Percentiles rank a stretch among this genome's conserved stretches.
phyloP scores from a whole-genome alignment of 108 stramenopile species.

The Skeletonema tropicum region DNA sequence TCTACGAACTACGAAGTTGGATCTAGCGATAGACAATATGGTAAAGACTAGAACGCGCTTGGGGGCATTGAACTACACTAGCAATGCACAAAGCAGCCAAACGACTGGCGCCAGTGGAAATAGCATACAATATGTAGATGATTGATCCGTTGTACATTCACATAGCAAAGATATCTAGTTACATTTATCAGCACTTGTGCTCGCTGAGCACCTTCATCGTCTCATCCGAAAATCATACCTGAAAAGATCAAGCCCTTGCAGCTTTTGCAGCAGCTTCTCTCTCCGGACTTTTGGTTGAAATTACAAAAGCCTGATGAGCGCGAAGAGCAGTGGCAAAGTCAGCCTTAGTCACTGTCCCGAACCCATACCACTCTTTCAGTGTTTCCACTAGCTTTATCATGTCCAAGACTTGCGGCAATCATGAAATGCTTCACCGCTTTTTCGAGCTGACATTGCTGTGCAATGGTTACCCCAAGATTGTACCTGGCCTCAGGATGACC shows the following conservation, averaged over 20 bases:
- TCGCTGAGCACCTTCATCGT: too few relatives aligned
- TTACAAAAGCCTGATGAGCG: not conserved
- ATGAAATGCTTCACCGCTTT: constrained; percentile 2
- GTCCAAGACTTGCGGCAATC: not conserved
- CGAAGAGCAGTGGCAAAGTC: not conserved
- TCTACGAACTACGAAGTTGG: too few relatives aligned
- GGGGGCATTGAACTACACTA: too few relatives aligned
- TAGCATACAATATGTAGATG: too few relatives aligned
- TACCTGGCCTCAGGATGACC: not conserved
- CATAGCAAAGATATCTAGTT: too few relatives aligned
- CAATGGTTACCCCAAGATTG: not conserved
- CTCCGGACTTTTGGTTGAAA: not conserved
- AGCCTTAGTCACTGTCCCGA: not conserved
- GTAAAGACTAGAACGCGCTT: too few relatives aligned
- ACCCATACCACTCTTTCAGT: not conserved
- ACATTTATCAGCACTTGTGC: too few relatives aligned
- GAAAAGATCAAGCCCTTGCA: not conserved
- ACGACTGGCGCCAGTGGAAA: too few relatives aligned
- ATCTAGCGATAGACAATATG: too few relatives aligned
- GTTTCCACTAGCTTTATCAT: not conserved
- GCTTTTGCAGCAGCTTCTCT: not conserved
- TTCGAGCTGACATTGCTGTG: not conserved
- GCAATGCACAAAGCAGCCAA: too few relatives aligned
- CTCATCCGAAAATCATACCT: too few relatives aligned
- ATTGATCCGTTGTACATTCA: too few relatives aligned